Conservation (phyloP, 2,329 filamentous ascomycete species). For the Beauveria bassiana region DNA sequence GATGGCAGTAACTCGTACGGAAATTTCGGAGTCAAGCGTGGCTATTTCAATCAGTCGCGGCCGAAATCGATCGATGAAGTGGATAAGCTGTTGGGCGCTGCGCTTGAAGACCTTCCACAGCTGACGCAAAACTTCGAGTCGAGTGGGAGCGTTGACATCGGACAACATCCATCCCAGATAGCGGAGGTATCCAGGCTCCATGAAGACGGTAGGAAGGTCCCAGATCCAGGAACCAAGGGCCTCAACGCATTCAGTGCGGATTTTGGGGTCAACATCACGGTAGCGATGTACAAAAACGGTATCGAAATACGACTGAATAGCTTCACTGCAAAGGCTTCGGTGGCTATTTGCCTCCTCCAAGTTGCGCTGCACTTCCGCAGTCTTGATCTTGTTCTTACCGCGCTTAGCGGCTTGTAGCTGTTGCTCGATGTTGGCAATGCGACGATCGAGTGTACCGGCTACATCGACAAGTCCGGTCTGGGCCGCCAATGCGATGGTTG, state of each 20-base stretch:
- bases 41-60: constrained; percentile 88
- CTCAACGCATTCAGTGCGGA: constrained; percentile 80
- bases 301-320: constrained; percentile 81
- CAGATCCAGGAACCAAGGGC: constrained; percentile 86
- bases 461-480: constrained; percentile 70
- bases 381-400: constrained; percentile 68
- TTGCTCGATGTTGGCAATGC: constrained; percentile 67
- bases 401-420: constrained; percentile 70
- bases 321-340: constrained; percentile 60
- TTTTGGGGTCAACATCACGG: constrained; percentile 83
- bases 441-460: constrained; percentile 61
- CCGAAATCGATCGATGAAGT: constrained; percentile 90
- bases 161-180: constrained; percentile 96
- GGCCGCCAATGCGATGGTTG: constrained; percentile 73
- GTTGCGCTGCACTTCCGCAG: constrained; percentile 64
- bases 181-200: constrained; percentile 81
- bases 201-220: constrained; percentile 76
- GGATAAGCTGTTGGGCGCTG: constrained; percentile 73
- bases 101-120: constrained; percentile 72
- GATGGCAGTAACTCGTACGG: constrained; percentile 72
- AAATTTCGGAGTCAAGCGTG: constrained; percentile 71
- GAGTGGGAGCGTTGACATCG: constrained; percentile 64
- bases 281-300: constrained; percentile 93
- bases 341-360: constrained; percentile 63
- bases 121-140: constrained; percentile 81